Evolutionary conservation across 1,139 yeast genomes (phyloP), one percentile per base, ranked within the genome.

Genomic region (Taphrina flavorubra): DNA sequence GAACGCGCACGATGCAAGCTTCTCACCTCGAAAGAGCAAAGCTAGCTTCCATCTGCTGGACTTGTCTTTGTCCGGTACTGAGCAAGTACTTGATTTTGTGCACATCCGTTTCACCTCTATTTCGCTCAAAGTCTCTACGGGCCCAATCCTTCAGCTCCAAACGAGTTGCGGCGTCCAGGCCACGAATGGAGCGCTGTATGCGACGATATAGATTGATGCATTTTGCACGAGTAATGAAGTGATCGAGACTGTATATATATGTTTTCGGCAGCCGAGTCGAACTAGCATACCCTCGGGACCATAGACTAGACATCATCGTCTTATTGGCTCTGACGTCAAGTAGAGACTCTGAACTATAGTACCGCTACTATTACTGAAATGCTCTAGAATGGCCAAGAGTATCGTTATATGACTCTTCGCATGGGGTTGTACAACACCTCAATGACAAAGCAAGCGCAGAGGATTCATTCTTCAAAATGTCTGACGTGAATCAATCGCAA

Each of bases 41-140:
- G 39, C 67, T 63, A 18, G 67, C 67, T 20, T 63, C 67, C 67
- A 63, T 63, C 39, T 63, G 67, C 36, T 63, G 67, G 4, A 63
- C 67, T 20, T 63, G 67, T 16, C 67, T 40, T 37, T 56, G 53
- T n/a, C 67, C 67, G 10, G 67, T 63, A 8, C 61, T 53, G 39
- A 53, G 34, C 20, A 63, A 55, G 36, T 63, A 63, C 16, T 57
- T 56, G 42, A 63, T 63, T 51, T 63, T 63, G 47, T 47, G 39
- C 34, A 63, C 42, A 44, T 63, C 67, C n/a, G 59, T 63, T 25
- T 63, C 67, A 7, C 40, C 44, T 8, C 67, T 42, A 36, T 63
- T 46, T 4, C 67, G 53, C 34, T 63, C 67, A 55, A 63, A 63
- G 55, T 63, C 67, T 20, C 61, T 20, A 7, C 67, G 34, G 20